Percentiles rank a stretch among this genome's conserved stretches.
phyloP scores from a whole-genome alignment of 2,329 filamentous ascomycete genomes.

The Microcyclosporella mali region DNA sequence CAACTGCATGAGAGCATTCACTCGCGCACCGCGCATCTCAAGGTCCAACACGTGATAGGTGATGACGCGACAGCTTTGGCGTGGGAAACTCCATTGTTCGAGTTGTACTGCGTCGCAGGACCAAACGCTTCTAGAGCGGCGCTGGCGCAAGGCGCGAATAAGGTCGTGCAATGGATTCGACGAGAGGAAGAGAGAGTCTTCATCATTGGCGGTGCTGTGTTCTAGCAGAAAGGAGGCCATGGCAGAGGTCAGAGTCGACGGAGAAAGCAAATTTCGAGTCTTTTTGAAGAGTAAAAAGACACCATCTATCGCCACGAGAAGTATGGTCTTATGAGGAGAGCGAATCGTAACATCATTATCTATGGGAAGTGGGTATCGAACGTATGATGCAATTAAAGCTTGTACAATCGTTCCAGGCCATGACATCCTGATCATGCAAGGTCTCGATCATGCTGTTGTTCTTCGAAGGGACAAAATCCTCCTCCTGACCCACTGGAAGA shows the following conservation, averaged over 20 bases:
- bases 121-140: conserved; percentile 57
- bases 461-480: too few species aligned
- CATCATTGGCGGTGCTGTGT: conserved; percentile 93
- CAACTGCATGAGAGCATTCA: conserved; percentile 81
- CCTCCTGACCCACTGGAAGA: too few species aligned
- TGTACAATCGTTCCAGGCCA: too few species aligned
- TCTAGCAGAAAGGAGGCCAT: conserved; percentile 28
- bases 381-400: too few species aligned
- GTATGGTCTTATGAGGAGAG: too few species aligned
- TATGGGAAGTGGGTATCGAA: too few species aligned
- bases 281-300: too few species aligned
- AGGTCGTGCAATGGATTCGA: conserved; percentile 85
- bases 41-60: conserved; percentile 73
- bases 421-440: too few species aligned
- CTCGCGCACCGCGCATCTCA: conserved; percentile 73
- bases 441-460: too few species aligned
- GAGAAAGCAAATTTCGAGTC: too few species aligned
- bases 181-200: conserved; percentile 90
- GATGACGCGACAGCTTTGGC: conserved; percentile 74
- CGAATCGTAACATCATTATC: too few species aligned
- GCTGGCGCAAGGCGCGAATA: conserved; percentile 79
- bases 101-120: conserved; percentile 91
- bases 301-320: too few species aligned
- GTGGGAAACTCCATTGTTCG: conserved; percentile 86
- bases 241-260: not conserved